Conservation (phyloP, 2,329 filamentous ascomycete genomes). For the Colletotrichum lini region DNA sequence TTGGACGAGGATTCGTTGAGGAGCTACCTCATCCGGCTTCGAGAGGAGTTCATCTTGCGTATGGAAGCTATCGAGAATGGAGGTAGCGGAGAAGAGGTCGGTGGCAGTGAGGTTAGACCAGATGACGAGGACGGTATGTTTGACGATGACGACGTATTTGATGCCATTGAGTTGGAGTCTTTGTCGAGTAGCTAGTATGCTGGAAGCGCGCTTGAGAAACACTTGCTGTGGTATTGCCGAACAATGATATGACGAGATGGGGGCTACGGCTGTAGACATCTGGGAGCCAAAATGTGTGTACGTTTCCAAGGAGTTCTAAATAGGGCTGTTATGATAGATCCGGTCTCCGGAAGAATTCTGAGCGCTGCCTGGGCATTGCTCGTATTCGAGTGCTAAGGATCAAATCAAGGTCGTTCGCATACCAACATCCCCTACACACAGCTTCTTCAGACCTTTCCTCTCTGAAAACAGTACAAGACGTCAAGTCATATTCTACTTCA, state of each 20-base stretch:
- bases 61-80: constrained; percentile 76
- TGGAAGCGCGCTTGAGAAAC: neutral
- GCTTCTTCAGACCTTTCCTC: too few relatives aligned
- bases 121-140: neutral
- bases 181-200: neutral
- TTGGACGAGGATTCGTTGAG: constrained; percentile 76
- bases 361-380: neutral
- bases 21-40: constrained; percentile 76
- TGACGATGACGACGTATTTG: constrained; percentile 28
- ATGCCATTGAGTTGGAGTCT: constrained; percentile 6
- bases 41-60: constrained; percentile 79
- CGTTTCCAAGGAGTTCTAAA: too few relatives aligned
- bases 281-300: too few relatives aligned
- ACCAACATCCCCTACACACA: neutral
- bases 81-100: neutral
- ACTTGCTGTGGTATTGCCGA: neutral
- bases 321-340: too few relatives aligned
- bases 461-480: too few relatives aligned
- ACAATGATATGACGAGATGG: neutral
- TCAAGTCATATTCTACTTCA: too few relatives aligned
- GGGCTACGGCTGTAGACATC: too few relatives aligned
- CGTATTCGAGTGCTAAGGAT: neutral
- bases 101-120: neutral
- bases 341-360: too few relatives aligned
- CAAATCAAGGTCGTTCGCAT: neutral